Base-by-base conservation (phyloP, 169 alveolate genomes). In the Plasmodium blacklocki region DNA sequence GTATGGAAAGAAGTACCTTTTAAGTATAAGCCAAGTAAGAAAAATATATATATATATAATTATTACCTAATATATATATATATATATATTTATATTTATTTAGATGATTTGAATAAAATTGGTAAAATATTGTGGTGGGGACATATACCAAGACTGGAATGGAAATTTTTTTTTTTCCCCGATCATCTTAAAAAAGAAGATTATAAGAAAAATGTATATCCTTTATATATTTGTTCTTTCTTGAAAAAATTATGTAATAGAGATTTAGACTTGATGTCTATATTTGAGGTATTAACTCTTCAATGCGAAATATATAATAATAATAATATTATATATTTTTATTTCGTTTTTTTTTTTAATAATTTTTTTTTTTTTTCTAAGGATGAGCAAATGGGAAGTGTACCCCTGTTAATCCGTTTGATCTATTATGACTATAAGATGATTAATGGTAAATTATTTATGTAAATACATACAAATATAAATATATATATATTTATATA, bases 71-170 rank as follows among this genome's bases (percentile, higher is more conserved):
- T 52, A 14, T 52, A 9, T 52, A 52, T 11, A 52, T 52, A 52
- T 52, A 52, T 52, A 52, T 52, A 2, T 29, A 3, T 32, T 11
- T 15, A 21, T 64, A 26, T 76, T 50, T 14, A 15, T 52, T 54
- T 56, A 80, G 90, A 49, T 1, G 49, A 80, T 60, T 26, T 80
- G 43, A 80, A 80, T 39, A 71, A 80, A 59, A 80, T 80, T 29
- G 90, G 90, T 3, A 54, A 74, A 18, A 32, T 80, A 23, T 59
- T 80, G 49, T 80, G 90, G 90, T 80, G 74, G 90, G 90, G 90
- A 2, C 90, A 80, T 72, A 47, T 80, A 26, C 90, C 90, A 19
- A 58, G 90, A 5, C 18, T 80, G 18, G 90, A 80, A 72, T 80
- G 90, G 90, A 80, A 80, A 58, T 67, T 80, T 6, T 45, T 60